A percentile compares a stretch with the other conserved stretches of the same genome.
Evolutionary conservation across 805 yeast genomes (phyloP).

Genomic region (Candida nitratophila): DNA sequence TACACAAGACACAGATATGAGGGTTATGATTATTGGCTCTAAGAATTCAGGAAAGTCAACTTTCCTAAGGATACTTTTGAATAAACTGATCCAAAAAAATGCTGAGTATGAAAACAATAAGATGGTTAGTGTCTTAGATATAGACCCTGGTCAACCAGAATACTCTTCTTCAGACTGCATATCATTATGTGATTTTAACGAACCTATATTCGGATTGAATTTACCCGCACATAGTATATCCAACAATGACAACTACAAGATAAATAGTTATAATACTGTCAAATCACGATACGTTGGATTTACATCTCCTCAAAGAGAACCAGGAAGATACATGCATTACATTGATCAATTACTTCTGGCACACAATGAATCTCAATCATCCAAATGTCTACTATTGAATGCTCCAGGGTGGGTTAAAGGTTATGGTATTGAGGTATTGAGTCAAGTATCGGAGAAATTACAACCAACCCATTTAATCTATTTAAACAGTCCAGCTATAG

Average conservation of each 20-base stretch:
- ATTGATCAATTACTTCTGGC: conserved; percentile 32
- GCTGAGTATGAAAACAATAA: conserved; percentile 7
- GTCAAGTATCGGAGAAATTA: conserved; percentile 33
- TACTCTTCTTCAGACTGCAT: conserved; percentile 65
- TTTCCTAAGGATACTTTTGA: conserved; percentile 46
- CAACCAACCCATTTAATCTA: conserved; percentile 53
- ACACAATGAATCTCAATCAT: conserved; percentile 13
- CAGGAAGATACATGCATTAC: conserved; percentile 43
- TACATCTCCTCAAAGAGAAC: conserved; percentile 60
- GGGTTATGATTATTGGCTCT: conserved; percentile 46
- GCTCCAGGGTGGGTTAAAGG: conserved; percentile 94
- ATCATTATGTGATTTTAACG: conserved; percentile 37
- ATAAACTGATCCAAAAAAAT: conserved; percentile 31
- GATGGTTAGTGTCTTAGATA: conserved; percentile 50
- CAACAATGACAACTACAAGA: not conserved
- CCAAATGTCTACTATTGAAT: conserved; percentile 51
- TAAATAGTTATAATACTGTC: not conserved
- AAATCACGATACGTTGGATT: conserved; percentile 48
- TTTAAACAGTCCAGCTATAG: conserved; percentile 33
- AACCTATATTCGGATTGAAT: conserved; percentile 32
- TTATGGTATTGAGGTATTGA: conserved; percentile 64
- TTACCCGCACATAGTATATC: not conserved
- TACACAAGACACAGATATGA: conserved; percentile 1
- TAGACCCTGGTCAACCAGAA: conserved; percentile 90
- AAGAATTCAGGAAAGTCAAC: conserved; percentile 85